A percentile compares a stretch with the other conserved stretches of the same genome.
Conservation (phyloP, 2,329 filamentous ascomycete species). For the Didymella glomerata region DNA sequence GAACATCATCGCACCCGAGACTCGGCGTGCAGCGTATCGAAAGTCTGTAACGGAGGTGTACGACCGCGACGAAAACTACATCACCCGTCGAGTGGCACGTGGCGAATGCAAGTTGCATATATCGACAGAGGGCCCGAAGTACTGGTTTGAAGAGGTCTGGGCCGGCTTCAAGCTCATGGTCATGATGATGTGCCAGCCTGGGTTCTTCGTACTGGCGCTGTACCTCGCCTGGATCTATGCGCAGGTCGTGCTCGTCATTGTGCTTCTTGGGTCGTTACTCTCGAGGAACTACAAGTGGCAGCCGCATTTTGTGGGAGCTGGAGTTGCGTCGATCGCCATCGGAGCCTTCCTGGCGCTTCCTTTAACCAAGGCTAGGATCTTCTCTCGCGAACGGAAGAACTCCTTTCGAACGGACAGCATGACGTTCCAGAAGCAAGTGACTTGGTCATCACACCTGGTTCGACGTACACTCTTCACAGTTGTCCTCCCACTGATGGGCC, state of each 20-base stretch:
- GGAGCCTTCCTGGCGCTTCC: conserved; percentile 75
- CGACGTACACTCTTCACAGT: conserved; percentile 74
- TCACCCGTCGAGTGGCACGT: conserved; percentile 66
- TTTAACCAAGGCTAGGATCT: conserved; percentile 74
- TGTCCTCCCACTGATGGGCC: conserved; percentile 70
- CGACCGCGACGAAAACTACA: conserved; percentile 56
- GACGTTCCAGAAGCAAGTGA: conserved; percentile 69
- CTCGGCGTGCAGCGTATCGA: conserved; percentile 73
- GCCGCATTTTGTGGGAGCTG: conserved; percentile 71
- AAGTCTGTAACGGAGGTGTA: conserved; percentile 70
- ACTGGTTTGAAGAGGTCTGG: conserved; percentile 80
- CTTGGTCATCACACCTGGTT: conserved; percentile 76
- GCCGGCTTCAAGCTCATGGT: conserved; percentile 72
- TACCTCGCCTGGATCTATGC: conserved; percentile 83
- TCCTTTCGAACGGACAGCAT: conserved; percentile 70
- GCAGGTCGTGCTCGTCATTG: conserved; percentile 75
- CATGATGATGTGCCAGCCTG: conserved; percentile 77
- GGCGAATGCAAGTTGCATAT: conserved; percentile 82
- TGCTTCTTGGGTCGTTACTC: conserved; percentile 73
- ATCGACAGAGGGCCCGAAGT: conserved; percentile 73
- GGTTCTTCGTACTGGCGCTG: conserved; percentile 75
- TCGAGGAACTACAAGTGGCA: conserved; percentile 72
- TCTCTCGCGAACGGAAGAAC: conserved; percentile 70
- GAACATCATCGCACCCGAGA: conserved; percentile 76
- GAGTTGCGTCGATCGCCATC: conserved; percentile 71